Conservation (phyloP, 2,329 filamentous ascomycete species). For the Claviceps quebecensis region DNA sequence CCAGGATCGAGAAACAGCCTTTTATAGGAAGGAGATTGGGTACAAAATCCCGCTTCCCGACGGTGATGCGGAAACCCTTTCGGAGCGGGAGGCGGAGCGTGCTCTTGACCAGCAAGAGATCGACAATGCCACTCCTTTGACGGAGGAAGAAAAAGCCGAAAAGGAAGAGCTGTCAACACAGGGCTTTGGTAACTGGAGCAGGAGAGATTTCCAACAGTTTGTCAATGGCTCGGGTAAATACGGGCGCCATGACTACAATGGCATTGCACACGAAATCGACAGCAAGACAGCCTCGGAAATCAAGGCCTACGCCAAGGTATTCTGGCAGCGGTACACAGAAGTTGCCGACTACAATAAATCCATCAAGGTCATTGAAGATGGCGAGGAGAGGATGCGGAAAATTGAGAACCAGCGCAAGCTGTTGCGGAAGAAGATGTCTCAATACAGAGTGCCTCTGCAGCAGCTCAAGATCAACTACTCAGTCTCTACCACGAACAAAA, state of each 20-base stretch:
- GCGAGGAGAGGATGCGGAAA: constrained; percentile 78
- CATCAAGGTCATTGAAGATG: constrained; percentile 77
- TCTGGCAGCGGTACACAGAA: constrained; percentile 90
- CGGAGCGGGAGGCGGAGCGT: constrained; percentile 75
- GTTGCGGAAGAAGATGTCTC: constrained; percentile 85
- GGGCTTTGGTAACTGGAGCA: constrained; percentile 91
- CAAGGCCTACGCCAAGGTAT: constrained; percentile 82
- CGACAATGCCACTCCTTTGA: constrained; percentile 76
- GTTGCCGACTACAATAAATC: constrained; percentile 83
- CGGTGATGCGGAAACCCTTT: constrained; percentile 73
- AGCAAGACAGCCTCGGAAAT: constrained; percentile 78
- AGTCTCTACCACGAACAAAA: constrained; percentile 98
- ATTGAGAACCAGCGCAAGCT: constrained; percentile 88
- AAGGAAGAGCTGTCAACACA: constrained; percentile 70
- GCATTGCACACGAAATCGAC: constrained; percentile 80
- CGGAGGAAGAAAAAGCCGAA: constrained; percentile 76
- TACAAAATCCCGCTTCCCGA: constrained; percentile 89
- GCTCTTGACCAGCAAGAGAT: constrained; percentile 83
- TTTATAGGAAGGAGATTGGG: constrained; percentile 87
- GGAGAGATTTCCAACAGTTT: constrained; percentile 95
- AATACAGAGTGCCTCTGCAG: constrained; percentile 93
- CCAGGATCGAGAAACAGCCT: constrained; percentile 92
- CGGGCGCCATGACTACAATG: constrained; percentile 71
- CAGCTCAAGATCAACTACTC: constrained; percentile 99
- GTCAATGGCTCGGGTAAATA: constrained; percentile 90